These are phyloP conservation scores for Solanum paucissectum DNA, from an alignment of 257 asterid genomes.

Conservation along the genomic window DNA sequence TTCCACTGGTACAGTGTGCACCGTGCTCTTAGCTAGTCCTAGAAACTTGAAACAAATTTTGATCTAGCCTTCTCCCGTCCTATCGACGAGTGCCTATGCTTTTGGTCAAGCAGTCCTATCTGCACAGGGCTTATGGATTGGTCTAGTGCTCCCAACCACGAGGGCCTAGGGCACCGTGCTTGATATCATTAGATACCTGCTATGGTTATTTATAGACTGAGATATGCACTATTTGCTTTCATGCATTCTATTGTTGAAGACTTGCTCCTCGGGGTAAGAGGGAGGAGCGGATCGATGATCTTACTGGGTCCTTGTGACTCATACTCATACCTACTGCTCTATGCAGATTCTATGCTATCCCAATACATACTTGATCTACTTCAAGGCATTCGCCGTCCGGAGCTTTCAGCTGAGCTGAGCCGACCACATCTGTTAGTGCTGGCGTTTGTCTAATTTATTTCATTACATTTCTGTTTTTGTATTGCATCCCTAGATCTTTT, in stretches of 20 bases:
- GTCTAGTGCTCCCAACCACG: neutral
- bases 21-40: neutral
- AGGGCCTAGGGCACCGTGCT: neutral
- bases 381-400: neutral
- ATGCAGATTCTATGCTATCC: neutral
- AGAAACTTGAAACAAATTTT: neutral
- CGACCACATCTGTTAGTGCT: neutral
- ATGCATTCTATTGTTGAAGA: neutral
- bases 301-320: neutral
- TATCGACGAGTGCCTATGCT: neutral
- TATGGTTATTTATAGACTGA: neutral
- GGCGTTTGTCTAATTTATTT: neutral
- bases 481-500: neutral
- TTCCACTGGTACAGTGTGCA: neutral
- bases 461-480: neutral
- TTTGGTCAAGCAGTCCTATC: neutral
- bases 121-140: neutral
- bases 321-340: neutral
- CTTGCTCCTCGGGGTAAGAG: neutral
- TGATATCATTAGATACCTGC: neutral
- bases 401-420: neutral
- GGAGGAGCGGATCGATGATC: neutral
- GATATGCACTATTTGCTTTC: neutral
- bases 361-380: neutral
- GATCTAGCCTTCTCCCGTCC: neutral